Conservation (phyloP, 768 basidiomycete genomes). For the Lyophyllum atratum region DNA sequence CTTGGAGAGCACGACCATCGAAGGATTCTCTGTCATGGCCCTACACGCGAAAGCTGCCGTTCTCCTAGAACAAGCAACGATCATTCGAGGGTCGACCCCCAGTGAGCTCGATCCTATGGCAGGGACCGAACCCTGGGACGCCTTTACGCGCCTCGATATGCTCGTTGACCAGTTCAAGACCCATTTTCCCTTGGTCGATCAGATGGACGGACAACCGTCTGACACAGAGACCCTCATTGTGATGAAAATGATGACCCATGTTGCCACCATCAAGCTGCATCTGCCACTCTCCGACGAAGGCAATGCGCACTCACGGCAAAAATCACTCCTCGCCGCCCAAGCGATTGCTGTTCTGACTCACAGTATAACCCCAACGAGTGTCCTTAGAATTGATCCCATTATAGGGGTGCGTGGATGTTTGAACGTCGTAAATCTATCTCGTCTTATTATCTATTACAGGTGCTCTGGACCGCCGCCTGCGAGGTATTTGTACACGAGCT, state of each 20-base stretch:
- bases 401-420: constrained; percentile 12
- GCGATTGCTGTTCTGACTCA: constrained; percentile 17
- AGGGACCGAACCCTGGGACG: constrained; percentile 4
- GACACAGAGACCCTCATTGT: constrained; percentile 26
- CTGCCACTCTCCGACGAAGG: constrained; percentile 9
- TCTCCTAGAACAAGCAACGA: constrained; percentile 33
- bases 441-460: constrained; percentile 5
- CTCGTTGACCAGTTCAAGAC: constrained; percentile 23
- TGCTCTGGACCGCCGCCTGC: constrained; percentile 19
- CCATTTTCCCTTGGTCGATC: constrained; percentile 21
- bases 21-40: constrained; percentile 26
- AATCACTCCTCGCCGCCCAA: constrained; percentile 16
- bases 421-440: neutral
- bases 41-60: constrained; percentile 32
- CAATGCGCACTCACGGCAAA: constrained; percentile 14
- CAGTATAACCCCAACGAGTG: constrained; percentile 8
- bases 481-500: constrained; percentile 20
- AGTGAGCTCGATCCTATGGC: constrained; percentile 5
- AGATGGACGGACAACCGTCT: constrained; percentile 16
- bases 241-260: constrained; percentile 33
- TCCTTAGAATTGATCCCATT: constrained; percentile 15
- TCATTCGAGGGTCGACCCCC: constrained; percentile 6
- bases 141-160: constrained; percentile 10
- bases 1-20: constrained; percentile 23
- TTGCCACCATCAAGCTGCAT: constrained; percentile 33